phyloP scores from a whole-genome alignment of 2,329 filamentous ascomycete genomes.

The Sporothrix luriei region DNA sequence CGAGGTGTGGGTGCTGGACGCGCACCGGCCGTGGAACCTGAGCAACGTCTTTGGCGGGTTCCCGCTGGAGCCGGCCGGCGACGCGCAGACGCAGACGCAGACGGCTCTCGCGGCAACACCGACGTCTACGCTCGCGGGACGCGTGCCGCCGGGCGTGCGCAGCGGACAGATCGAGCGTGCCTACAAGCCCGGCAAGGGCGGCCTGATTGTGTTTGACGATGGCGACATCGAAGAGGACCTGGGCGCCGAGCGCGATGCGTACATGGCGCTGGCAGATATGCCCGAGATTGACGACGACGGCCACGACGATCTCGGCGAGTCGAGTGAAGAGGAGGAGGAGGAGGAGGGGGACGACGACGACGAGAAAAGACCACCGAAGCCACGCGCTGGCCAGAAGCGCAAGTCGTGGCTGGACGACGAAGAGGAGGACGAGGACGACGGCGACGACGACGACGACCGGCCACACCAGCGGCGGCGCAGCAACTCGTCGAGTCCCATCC shows the following conservation, averaged over 20 bases:
- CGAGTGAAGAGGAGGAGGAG: conserved; percentile 65
- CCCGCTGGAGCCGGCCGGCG: conserved; percentile 52
- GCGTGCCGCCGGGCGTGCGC: conserved; percentile 66
- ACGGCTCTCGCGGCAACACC: conserved; percentile 27
- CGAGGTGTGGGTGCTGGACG: conserved; percentile 92
- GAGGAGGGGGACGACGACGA: conserved; percentile 51
- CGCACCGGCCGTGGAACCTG: conserved; percentile 91
- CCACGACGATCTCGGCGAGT: conserved; percentile 62
- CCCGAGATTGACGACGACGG: conserved; percentile 78
- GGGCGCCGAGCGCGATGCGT: conserved; percentile 73
- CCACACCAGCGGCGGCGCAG: conserved; percentile 81
- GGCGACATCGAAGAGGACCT: conserved; percentile 91
- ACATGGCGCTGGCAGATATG: conserved; percentile 84
- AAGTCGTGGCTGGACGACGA: conserved; percentile 76
- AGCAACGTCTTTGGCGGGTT: conserved; percentile 87
- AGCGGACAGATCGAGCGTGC: conserved; percentile 70
- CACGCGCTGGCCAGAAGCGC: conserved; percentile 51
- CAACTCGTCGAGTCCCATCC: conserved; percentile 76
- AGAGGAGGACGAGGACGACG: conserved; percentile 70
- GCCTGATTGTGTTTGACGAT: conserved; percentile 92
- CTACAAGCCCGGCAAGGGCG: conserved; percentile 79
- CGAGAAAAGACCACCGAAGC: conserved; percentile 41
- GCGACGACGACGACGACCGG: conserved; percentile 71
- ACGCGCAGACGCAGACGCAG: conserved; percentile 36
- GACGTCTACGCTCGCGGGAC: conserved; percentile 41